Conservation (phyloP, 495 filamentous ascomycete genomes). For the Lasiosphaeriaceae sp. region DNA sequence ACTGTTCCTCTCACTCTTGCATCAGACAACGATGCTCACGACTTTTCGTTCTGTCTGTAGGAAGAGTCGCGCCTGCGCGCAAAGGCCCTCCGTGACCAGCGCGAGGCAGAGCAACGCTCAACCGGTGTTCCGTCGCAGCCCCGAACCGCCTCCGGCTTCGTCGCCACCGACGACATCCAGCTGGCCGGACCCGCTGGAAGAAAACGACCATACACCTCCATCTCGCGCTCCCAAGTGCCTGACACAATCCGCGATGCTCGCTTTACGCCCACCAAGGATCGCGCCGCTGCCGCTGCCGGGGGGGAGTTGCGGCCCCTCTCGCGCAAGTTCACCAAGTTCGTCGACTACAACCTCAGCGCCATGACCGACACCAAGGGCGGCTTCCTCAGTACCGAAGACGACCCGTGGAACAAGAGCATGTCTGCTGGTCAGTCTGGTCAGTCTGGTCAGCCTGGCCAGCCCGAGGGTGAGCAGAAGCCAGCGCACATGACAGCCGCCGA, state of each 20-base stretch:
- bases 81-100: conserved; percentile 76
- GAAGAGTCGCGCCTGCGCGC: conserved; percentile 89
- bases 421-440: conserved; percentile 52
- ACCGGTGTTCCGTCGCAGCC: conserved; percentile 24
- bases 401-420: conserved; percentile 80
- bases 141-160: conserved; percentile 37
- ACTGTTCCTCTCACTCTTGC: neutral
- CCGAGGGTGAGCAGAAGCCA: conserved; percentile 63
- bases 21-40: neutral
- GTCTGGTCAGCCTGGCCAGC: conserved; percentile 14
- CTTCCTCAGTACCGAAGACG: conserved; percentile 81
- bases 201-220: conserved; percentile 55
- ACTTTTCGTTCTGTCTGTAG: conserved; percentile 37
- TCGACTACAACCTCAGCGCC: conserved; percentile 95
- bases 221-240: conserved; percentile 57
- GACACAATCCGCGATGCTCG: conserved; percentile 66
- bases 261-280: conserved; percentile 22
- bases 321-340: conserved; percentile 78
- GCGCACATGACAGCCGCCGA: conserved; percentile 86
- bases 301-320: conserved; percentile 43
- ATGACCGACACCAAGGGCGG: conserved; percentile 98
- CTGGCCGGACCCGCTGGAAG: conserved; percentile 34
- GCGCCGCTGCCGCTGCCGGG: conserved; percentile 54
- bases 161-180: conserved; percentile 33
- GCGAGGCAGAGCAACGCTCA: conserved; percentile 51